These are phyloP conservation scores for Eimeria praecox DNA, from an alignment of 169 alveolate genomes.

Conservation along the genomic window DNA sequence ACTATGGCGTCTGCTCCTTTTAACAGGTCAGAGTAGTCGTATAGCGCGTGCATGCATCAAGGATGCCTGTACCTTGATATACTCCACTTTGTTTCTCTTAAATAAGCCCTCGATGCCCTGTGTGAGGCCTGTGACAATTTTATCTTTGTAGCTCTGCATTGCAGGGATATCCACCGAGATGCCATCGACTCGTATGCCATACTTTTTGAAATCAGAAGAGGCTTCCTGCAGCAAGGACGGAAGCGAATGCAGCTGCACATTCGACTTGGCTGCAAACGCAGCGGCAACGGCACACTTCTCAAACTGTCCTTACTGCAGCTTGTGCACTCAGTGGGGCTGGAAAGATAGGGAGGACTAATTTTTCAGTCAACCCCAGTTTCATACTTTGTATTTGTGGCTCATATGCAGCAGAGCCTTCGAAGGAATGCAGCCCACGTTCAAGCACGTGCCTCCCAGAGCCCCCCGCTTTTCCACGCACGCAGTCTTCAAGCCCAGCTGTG, in stretches of 20 bases:
- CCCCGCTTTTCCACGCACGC: slow-evolving; percentile 97
- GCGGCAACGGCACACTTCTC: neutral
- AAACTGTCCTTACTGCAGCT: neutral
- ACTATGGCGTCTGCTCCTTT: neutral
- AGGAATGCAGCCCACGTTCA: slow-evolving; percentile 99
- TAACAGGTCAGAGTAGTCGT: neutral
- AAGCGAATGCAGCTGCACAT: neutral
- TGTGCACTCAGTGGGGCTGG: neutral
- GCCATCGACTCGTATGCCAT: slow-evolving; percentile 87
- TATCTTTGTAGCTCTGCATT: slow-evolving; percentile 91
- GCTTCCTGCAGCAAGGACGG: slow-evolving; percentile 84
- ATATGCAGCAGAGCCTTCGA: slow-evolving; percentile 97
- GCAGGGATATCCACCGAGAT: slow-evolving; percentile 88
- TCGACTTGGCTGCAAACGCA: neutral
- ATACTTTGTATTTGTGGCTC: slow-evolving; percentile 94
- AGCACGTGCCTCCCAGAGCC: slow-evolving; percentile 99
- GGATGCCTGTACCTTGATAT: slow-evolving; percentile 86
- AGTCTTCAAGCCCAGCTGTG: slow-evolving; percentile 97
- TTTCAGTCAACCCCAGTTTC: no score
- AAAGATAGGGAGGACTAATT: neutral
- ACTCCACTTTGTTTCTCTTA: slow-evolving; percentile 96
- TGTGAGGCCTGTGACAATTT: slow-evolving; percentile 92
- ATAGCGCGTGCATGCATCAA: neutral
- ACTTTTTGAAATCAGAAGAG: slow-evolving; percentile 85
- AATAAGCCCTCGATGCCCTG: slow-evolving; percentile 95